Percentiles rank a stretch among this genome's conserved stretches.
Conservation (phyloP, 805 yeast species). For the Wickerhamiella qilinensis region DNA sequence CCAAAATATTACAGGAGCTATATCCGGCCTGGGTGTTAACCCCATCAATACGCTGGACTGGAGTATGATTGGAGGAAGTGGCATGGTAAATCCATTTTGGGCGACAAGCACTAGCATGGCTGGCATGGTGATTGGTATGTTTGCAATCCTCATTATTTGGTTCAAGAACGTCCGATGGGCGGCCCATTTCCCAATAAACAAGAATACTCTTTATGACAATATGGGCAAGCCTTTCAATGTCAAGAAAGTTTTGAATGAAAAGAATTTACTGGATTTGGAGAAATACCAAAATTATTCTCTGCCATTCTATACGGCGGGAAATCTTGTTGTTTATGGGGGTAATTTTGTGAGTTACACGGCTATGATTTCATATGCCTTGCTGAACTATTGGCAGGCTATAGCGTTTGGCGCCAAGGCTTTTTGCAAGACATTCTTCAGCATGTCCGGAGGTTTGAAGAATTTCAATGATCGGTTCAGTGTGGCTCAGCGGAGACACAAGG, state of each 20-base stretch:
- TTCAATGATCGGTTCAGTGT: slow-evolving; percentile 38
- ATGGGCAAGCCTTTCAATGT: slow-evolving; percentile 30
- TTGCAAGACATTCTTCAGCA: neutral
- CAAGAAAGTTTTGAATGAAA: slow-evolving; percentile 30
- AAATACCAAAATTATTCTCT: slow-evolving; percentile 43
- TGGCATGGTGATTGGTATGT: slow-evolving; percentile 24
- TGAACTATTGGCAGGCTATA: slow-evolving; percentile 21
- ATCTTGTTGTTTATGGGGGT: slow-evolving; percentile 40
- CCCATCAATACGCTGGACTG: slow-evolving; percentile 40
- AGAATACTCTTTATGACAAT: slow-evolving; percentile 27
- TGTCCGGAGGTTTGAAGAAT: slow-evolving; percentile 18
- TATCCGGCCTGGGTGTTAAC: slow-evolving; percentile 34
- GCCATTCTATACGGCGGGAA: slow-evolving; percentile 49
- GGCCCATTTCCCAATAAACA: slow-evolving; percentile 35
- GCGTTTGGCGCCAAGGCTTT: slow-evolving; percentile 12
- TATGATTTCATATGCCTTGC: slow-evolving; percentile 32
- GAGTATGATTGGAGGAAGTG: slow-evolving; percentile 18
- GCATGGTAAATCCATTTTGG: slow-evolving; percentile 30
- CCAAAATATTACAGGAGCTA: slow-evolving; percentile 33
- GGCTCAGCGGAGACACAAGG: slow-evolving; percentile 43
- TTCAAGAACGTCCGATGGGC: slow-evolving; percentile 36
- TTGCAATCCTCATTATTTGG: slow-evolving; percentile 21
- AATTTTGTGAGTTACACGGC: slow-evolving; percentile 40
- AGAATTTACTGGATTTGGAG: slow-evolving; percentile 28
- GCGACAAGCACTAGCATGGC: slow-evolving; percentile 19